Evolutionary conservation across 176 grass and related monocot genomes (phyloP), one percentile per base, ranked within the genome.

Genomic region (Tillandsia fasciculata): DNA sequence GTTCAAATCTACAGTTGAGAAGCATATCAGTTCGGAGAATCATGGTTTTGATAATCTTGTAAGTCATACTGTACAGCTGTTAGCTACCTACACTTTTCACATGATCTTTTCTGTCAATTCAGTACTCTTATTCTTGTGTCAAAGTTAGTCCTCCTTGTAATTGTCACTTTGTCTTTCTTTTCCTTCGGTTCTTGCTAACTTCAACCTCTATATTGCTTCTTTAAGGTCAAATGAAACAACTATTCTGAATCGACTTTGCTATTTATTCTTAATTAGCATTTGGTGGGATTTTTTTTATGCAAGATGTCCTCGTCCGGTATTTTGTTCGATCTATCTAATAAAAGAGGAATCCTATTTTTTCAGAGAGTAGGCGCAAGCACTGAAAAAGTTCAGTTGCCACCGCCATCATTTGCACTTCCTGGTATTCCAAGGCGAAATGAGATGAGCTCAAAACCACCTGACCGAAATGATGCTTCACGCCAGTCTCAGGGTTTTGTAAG

Each of bases 401-500:
- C 75, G 3, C 26, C 67, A 12, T 81, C 81, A 73, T 64, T 70
- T 51, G 47, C 74, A 69, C 63, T 75, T 78, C 70, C 92, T 69
- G 81, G 70, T 80, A 77, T 67, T 48, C 53, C 56, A 50, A 78
- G 82, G 78, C 85, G 69, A 76, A 81, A 73, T 74, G 82, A 77
- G 68, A 50, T 59, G 13, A 74, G 26, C 64, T 85, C 93, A 78
- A 90, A 71, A 73, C 65, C 68, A 48, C 29, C 72, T 26, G 81
- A 67, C 8, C 81, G 63, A 12, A 48, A 71, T 84, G 86, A 87
- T 69, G 77, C 64, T 64, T 78, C 74, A 73, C 64, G 63, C 51
- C 74, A 67, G n/a, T 72, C 65, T 72, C 78, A 84, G 77, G 72
- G 86, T 82, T 87, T 76, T 78, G 68, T 65, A 28, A 94, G 74